phyloP scores from a whole-genome alignment of 768 basidiomycete species.

The Porphyrellus cyaneotinctus region DNA sequence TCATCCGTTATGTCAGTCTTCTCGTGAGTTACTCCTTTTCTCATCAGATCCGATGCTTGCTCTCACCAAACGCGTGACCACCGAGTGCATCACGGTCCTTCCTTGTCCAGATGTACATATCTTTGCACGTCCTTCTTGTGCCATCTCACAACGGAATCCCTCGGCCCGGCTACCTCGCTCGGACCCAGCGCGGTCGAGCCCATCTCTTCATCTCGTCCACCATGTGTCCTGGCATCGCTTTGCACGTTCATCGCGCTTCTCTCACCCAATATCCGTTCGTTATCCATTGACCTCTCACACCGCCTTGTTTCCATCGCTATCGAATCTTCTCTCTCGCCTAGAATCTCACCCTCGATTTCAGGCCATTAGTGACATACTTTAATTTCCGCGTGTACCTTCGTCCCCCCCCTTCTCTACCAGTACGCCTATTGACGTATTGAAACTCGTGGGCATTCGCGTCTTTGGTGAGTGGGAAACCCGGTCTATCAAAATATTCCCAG shows the following conservation, averaged over 20 bases:
- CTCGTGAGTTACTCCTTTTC: no score
- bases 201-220: not conserved
- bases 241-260: not conserved
- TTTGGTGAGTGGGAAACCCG: constrained; percentile 4
- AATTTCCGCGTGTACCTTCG: constrained; percentile 20
- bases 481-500: constrained; percentile 2
- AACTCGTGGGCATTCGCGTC: not conserved
- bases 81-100: no score
- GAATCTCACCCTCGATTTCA: constrained; percentile 15
- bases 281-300: not conserved
- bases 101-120: no score
- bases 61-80: no score
- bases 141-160: not conserved
- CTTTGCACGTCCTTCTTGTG: no score
- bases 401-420: not conserved
- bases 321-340: constrained; percentile 12
- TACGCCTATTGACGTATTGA: constrained; percentile 17
- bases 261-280: constrained; percentile 1
- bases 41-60: no score
- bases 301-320: not conserved
- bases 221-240: not conserved
- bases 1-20: not conserved
- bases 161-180: constrained; percentile 5
- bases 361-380: constrained; percentile 8
- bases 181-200: not conserved